These are phyloP conservation scores for Colletotrichum incanum DNA, from an alignment of 2,329 filamentous ascomycete species.

Conservation along the genomic window DNA sequence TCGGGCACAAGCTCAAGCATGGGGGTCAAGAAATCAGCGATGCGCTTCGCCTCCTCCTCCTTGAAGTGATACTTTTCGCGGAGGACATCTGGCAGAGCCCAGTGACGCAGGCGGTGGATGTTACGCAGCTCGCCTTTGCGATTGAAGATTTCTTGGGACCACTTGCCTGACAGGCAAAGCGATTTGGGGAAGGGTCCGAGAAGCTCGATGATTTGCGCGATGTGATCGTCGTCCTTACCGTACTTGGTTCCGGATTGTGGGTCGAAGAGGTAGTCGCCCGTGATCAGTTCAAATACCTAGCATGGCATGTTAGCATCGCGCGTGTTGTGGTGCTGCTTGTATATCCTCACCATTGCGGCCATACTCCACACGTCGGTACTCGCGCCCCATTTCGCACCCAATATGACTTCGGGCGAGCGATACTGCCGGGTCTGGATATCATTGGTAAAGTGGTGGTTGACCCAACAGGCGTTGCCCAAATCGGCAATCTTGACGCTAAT, in stretches of 20 bases:
- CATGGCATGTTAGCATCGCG: not conserved
- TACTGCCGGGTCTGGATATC: slow-evolving; percentile 99
- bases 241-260: slow-evolving; percentile 99
- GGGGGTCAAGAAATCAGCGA: slow-evolving; percentile 87
- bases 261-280: slow-evolving; percentile 98
- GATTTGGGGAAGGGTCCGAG: slow-evolving; percentile 94
- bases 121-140: slow-evolving; percentile 97
- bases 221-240: slow-evolving; percentile 99
- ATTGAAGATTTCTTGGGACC: slow-evolving; percentile 99
- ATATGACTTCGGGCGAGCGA: slow-evolving; percentile 94
- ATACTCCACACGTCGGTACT: slow-evolving; percentile 99
- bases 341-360: slow-evolving; percentile 90
- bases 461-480: slow-evolving; percentile 98
- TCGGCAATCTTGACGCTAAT: slow-evolving; percentile 99
- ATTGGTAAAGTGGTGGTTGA: slow-evolving; percentile 98
- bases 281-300: slow-evolving; percentile 97
- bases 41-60: slow-evolving; percentile 82
- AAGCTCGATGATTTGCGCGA: slow-evolving; percentile 98
- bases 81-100: slow-evolving; percentile 93
- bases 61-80: slow-evolving; percentile 97
- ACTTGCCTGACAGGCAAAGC: slow-evolving; percentile 92
- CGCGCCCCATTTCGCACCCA: slow-evolving; percentile 98
- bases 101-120: slow-evolving; percentile 95
- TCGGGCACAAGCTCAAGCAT: slow-evolving; percentile 94
- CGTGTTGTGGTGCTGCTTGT: not conserved